Conservation (phyloP, 164 flowering plant species). For the Amborella trichopoda region DNA sequence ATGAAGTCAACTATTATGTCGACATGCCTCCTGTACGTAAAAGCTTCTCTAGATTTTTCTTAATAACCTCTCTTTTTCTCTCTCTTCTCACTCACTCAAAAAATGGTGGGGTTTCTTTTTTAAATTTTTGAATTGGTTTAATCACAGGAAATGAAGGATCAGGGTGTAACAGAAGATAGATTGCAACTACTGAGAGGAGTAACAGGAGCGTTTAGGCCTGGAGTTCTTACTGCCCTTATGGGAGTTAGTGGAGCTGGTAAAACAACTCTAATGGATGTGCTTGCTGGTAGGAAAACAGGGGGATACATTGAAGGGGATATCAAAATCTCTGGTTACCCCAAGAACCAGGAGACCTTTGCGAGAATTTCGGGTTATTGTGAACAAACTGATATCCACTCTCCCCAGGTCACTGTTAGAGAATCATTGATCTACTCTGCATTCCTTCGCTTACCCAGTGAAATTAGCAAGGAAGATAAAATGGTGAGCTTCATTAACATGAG, state of each 20-base stretch:
- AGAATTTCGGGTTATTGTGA: constrained; percentile 64
- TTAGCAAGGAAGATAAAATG: constrained; percentile 62
- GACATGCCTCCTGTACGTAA: constrained; percentile 77
- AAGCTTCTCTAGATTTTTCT: too few species aligned
- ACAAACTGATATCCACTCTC: constrained; percentile 30
- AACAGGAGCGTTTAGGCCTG: constrained; percentile 30
- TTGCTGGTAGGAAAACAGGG: constrained; percentile 57
- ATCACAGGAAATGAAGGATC: constrained; percentile 33
- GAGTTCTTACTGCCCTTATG: constrained; percentile 31
- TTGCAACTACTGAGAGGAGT: constrained; percentile 26
- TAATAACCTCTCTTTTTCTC: too few species aligned
- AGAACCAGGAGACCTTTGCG: constrained; percentile 90
- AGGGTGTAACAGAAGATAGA: constrained; percentile 24
- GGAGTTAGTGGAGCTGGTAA: constrained; percentile 97
- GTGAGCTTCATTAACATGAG: too few species aligned
- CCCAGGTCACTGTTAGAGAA: constrained; percentile 37
- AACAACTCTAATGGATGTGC: constrained; percentile 49
- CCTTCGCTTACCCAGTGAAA: constrained; percentile 80
- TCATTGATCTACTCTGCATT: constrained; percentile 91
- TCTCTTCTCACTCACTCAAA: too few species aligned
- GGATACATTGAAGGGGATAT: constrained; percentile 81
- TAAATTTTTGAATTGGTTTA: too few species aligned
- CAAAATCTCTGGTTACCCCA: constrained; percentile 85
- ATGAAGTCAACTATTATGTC: constrained; percentile 66
- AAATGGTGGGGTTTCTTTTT: too few species aligned